phyloP scores from a whole-genome alignment of 2,329 filamentous ascomycete genomes.

The Metarhizium anisopliae region DNA sequence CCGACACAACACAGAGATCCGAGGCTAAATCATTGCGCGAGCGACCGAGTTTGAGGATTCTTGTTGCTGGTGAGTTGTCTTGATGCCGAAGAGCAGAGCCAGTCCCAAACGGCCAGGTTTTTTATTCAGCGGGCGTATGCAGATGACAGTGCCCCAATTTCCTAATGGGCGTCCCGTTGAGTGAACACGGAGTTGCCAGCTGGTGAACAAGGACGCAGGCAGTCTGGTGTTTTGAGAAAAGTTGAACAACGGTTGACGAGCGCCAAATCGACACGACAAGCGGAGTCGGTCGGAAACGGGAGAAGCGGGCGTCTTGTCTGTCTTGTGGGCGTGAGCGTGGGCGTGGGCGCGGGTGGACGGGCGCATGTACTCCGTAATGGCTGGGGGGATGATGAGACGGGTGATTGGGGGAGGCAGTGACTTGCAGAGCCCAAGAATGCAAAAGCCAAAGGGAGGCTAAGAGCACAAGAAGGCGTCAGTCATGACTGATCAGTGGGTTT shows the following conservation, averaged over 20 bases:
- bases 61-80: not conserved
- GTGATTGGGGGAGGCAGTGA: not conserved
- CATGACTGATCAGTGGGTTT: no score
- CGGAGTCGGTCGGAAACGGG: conserved; percentile 2
- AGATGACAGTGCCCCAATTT: not conserved
- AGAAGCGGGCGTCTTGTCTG: not conserved
- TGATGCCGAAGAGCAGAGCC: not conserved
- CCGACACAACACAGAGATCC: not conserved
- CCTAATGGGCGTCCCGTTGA: not conserved
- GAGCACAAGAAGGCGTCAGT: no score
- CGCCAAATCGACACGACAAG: not conserved
- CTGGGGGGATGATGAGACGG: no score
- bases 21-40: not conserved
- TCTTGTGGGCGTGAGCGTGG: not conserved
- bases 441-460: not conserved
- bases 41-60: not conserved
- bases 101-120: not conserved
- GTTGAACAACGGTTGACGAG: not conserved
- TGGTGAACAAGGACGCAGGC: not conserved
- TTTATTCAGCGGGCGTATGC: not conserved
- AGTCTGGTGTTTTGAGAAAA: not conserved
- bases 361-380: no score
- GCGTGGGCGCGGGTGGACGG: no score
- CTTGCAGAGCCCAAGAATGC: not conserved
- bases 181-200: not conserved